Conservation (phyloP, 2,329 filamentous ascomycete genomes). For the Aspergillus fumigatiaffinis region DNA sequence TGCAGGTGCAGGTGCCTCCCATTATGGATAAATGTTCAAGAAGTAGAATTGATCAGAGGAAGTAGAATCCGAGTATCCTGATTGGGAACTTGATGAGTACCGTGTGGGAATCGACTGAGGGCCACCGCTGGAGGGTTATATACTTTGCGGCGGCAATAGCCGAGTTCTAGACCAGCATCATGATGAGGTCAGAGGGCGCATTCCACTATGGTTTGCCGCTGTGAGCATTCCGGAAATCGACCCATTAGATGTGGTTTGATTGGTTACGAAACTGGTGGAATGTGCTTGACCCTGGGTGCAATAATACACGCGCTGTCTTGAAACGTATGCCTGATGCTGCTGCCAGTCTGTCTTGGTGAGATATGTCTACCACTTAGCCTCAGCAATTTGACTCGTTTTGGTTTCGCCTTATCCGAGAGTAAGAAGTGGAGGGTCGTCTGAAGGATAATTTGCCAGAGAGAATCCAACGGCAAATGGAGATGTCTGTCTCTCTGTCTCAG, state of each 20-base stretch:
- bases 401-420: background rate
- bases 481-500: background rate
- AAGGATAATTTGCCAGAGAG: background rate
- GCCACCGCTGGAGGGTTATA: slow-evolving; percentile 8
- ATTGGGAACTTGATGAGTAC: background rate
- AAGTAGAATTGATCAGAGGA: background rate
- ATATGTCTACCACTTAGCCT: background rate
- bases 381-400: background rate
- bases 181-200: slow-evolving; percentile 19
- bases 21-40: slow-evolving; percentile 17
- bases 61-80: slow-evolving; percentile 4
- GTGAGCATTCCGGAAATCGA: background rate
- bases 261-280: background rate
- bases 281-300: background rate
- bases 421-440: background rate
- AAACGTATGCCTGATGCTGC: background rate
- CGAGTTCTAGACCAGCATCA: slow-evolving; percentile 17
- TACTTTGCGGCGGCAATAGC: slow-evolving; percentile 2
- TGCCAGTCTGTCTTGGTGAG: background rate
- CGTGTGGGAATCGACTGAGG: background rate
- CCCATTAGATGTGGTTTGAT: background rate
- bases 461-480: background rate
- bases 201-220: background rate
- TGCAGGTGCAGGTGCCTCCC: slow-evolving; percentile 33
- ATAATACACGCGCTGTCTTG: background rate